Percentiles rank a stretch among this genome's conserved stretches.
Evolutionary conservation across 139 green algal species (phyloP).

Genomic region (Mesotaenium endlicherianum): DNA sequence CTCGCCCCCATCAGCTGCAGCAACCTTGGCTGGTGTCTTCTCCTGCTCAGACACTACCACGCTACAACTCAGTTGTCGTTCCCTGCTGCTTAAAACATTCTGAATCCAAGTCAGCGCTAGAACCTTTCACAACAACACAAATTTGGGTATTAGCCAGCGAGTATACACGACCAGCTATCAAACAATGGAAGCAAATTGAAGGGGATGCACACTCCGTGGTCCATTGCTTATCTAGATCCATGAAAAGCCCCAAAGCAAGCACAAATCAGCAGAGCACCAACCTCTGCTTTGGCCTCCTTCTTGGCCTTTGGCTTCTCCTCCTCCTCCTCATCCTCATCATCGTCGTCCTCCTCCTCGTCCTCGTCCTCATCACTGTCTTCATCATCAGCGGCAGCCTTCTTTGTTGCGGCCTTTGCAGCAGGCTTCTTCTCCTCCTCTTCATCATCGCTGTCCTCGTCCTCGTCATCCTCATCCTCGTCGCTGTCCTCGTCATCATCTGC

Average conservation of each 20-base stretch:
- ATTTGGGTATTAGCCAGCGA: too few species aligned
- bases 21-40: conserved; percentile 16
- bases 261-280: too few species aligned
- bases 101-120: too few species aligned
- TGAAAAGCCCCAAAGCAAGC: too few species aligned
- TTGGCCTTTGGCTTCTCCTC: conserved; percentile 29
- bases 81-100: too few species aligned
- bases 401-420: not conserved
- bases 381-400: not conserved
- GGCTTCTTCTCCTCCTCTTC: conserved; percentile 4
- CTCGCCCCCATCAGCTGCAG: conserved; percentile 33
- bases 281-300: conserved; percentile 13
- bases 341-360: conserved; percentile 29
- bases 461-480: conserved; percentile 23
- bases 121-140: too few species aligned
- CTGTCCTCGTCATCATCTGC: conserved; percentile 6
- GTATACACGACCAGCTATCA: too few species aligned
- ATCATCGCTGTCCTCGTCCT: conserved; percentile 10
- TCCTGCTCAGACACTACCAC: not conserved
- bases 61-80: too few species aligned
- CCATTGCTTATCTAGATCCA: too few species aligned
- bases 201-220: too few species aligned
- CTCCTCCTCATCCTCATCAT: conserved; percentile 36
- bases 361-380: conserved; percentile 23
- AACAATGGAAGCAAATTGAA: too few species aligned